Conservation (phyloP, 179 eudicot genomes). For the Beta macrorhiza region DNA sequence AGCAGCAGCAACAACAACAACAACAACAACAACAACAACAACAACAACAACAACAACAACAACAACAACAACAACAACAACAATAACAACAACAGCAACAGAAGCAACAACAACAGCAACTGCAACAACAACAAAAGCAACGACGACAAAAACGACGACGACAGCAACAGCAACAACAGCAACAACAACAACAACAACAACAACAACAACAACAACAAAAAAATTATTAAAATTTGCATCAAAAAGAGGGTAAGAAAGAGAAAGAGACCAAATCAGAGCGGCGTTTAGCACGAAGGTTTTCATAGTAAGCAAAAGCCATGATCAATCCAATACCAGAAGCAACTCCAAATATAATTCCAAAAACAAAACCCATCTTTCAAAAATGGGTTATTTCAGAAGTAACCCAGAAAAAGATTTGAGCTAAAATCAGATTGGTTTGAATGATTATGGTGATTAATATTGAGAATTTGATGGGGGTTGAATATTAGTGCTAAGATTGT, state of each 20-base stretch:
- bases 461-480: not conserved
- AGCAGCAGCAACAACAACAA: too few relatives aligned
- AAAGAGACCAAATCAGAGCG: slow-evolving; percentile 61
- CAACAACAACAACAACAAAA: not conserved
- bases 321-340: slow-evolving; percentile 56
- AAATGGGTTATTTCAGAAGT: not conserved
- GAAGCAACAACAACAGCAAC: not conserved
- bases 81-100: too few relatives aligned
- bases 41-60: not conserved
- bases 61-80: not conserved
- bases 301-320: slow-evolving; percentile 48
- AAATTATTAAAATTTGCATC: not conserved
- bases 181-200: not conserved
- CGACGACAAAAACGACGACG: not conserved
- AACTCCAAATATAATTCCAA: slow-evolving; percentile 54
- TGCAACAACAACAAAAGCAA: not conserved
- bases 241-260: not conserved
- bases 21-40: not conserved
- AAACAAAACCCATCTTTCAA: slow-evolving; percentile 29
- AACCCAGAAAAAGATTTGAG: slow-evolving; percentile 25
- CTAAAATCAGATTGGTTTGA: slow-evolving; percentile 26
- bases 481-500: not conserved
- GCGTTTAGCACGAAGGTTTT: slow-evolving; percentile 52
- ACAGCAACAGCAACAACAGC: too few relatives aligned
- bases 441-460: slow-evolving; percentile 2